Evolutionary conservation across 1,284 basidiomycete species (phyloP).

Genomic region (Cryptococcus sp.): DNA sequence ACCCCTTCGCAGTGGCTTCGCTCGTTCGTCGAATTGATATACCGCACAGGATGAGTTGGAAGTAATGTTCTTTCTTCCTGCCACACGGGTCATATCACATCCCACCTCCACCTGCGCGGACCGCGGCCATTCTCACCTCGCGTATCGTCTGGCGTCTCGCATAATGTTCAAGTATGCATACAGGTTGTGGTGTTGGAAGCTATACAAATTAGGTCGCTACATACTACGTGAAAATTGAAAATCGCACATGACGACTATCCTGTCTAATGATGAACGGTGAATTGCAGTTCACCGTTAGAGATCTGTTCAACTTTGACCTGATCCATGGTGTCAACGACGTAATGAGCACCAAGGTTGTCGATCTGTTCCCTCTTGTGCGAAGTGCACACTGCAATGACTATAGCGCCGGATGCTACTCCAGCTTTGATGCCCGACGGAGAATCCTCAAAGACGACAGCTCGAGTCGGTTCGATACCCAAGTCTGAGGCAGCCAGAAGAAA

Average conservation of each 20-base stretch:
- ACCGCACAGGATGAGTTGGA: constrained; percentile 4
- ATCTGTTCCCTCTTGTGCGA: constrained; percentile 58
- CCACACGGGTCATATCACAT: not conserved
- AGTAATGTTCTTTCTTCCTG: too few relatives aligned
- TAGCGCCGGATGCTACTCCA: constrained; percentile 70
- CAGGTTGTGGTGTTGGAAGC: too few relatives aligned
- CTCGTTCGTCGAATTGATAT: constrained; percentile 1
- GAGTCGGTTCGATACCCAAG: constrained; percentile 61
- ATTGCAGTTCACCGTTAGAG: constrained; percentile 36
- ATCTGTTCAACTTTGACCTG: constrained; percentile 56
- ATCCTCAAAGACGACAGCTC: constrained; percentile 71
- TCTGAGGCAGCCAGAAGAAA: constrained; percentile 73
- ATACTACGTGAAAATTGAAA: not conserved
- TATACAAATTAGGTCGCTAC: not conserved
- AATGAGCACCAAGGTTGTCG: constrained; percentile 70
- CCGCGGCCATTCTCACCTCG: too few relatives aligned
- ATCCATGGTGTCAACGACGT: constrained; percentile 66
- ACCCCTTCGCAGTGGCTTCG: not conserved
- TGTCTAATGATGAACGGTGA: constrained; percentile 33
- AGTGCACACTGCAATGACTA: constrained; percentile 73
- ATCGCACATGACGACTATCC: too few relatives aligned
- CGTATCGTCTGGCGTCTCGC: too few relatives aligned
- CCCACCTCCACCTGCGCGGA: too few relatives aligned
- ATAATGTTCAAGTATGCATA: too few relatives aligned
- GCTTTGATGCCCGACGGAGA: constrained; percentile 73